These are phyloP conservation scores for Salix arbutifolia DNA, from an alignment of 345 rosid species.

Conservation along the genomic window DNA sequence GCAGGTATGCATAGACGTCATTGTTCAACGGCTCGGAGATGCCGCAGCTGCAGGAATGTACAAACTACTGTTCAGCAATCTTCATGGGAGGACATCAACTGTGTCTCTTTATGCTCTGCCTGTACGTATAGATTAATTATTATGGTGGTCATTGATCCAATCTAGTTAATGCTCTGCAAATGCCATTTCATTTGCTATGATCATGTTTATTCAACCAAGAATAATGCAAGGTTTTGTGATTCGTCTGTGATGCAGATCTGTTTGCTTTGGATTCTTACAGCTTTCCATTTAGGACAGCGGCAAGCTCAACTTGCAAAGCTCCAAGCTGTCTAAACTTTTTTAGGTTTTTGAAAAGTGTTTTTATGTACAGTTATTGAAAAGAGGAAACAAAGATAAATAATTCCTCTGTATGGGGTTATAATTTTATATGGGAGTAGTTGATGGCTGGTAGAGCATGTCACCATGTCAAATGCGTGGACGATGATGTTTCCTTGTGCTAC, in stretches of 20 bases:
- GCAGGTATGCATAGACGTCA: conserved; percentile 85
- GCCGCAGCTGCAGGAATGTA: conserved; percentile 93
- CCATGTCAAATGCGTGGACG: no score
- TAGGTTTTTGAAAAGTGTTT: neutral
- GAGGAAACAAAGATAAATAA: neutral
- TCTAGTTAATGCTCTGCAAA: neutral
- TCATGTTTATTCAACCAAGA: neutral
- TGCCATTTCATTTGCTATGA: neutral
- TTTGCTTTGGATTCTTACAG: conserved; percentile 67
- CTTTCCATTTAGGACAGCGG: conserved; percentile 63
- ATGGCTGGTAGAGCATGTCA: no score
- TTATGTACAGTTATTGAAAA: neutral
- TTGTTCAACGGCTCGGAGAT: conserved; percentile 91
- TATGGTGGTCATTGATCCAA: no score
- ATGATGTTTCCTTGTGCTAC: no score
- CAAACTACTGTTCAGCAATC: conserved; percentile 59
- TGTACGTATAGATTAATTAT: conserved; percentile 33
- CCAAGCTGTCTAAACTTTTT: conserved; percentile 29
- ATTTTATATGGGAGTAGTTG: no score
- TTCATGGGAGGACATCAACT: conserved; percentile 59
- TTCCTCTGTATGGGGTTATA: neutral
- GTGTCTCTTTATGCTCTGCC: conserved; percentile 76
- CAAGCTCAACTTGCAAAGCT: conserved; percentile 66
- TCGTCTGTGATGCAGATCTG: conserved; percentile 47
- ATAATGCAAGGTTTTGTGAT: neutral